Base-by-base conservation (phyloP, 345 rosid genomes). In the Dovyalis caffra region DNA sequence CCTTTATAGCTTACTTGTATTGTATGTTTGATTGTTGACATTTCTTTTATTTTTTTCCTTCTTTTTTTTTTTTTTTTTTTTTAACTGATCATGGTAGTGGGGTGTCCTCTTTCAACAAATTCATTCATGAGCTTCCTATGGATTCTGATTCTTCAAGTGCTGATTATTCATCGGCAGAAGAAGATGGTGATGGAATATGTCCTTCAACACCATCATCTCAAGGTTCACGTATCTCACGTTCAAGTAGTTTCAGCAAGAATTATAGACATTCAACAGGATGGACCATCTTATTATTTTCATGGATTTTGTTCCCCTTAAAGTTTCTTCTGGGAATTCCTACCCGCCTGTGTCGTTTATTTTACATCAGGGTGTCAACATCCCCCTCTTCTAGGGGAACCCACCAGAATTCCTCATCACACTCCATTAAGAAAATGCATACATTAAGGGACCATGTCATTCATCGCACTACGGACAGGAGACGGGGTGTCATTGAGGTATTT, bases 401-500 rank as follows among this genome's bases (percentile, higher is more conserved):
- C 72, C 84, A 68, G 35, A 79, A 82, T 76, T 77, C 86, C 29
- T 81, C 74, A 38, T 76, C 81, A 47, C 40, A 66, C 71, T 75
- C 87, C 58, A 1, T 86, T 34, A 88, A 78, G 74, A 93, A 78
- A 80, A 70, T 68, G 31, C 84, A 82, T 61, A 64, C 85, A 47
- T 75, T 76, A 29, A 95, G 85, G 83, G 90, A 95, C 72, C 85
- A 89, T 81, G 83, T 88, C 70, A 87, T 94, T 73, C 92, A 88
- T 73, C 87, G 90, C 51, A 69, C 97, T 67, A 93, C 91, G 43
- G 99, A 91, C 76, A 83, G 88, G 86, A 91, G 99, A 81, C 97
- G 99, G 20, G 99, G 99, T 73, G 94, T 93, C 77, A 79, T 95
- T 79, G 99, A 95, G 99, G 99, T 92, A 76, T 83, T 77, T 85